Conservation (phyloP, 139 green algal species). For the Zygnema cylindricum region DNA sequence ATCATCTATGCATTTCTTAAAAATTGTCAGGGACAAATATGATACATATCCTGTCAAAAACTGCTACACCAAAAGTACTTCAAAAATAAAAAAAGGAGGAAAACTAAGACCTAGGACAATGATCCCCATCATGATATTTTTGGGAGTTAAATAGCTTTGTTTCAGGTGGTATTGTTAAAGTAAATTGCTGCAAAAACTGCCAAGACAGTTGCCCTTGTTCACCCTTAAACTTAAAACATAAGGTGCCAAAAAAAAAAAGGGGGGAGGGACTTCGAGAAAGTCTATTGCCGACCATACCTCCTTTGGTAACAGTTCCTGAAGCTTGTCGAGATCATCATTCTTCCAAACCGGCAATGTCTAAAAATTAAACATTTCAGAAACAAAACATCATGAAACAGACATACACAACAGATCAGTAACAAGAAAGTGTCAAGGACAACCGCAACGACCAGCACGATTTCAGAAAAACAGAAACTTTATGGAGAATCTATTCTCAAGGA, state of each 20-base stretch:
- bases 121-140: neutral
- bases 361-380: neutral
- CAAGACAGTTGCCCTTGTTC: too few relatives aligned
- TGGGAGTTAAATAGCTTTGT: neutral
- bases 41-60: too few relatives aligned
- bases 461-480: too few relatives aligned
- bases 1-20: too few relatives aligned
- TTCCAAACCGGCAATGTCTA: neutral
- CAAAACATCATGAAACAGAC: neutral
- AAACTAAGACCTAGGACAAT: too few relatives aligned
- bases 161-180: neutral
- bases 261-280: neutral
- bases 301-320: neutral
- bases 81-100: too few relatives aligned
- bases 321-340: neutral
- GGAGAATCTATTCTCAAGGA: neutral
- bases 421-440: too few relatives aligned
- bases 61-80: too few relatives aligned
- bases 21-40: too few relatives aligned
- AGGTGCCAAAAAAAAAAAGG: too few relatives aligned
- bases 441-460: neutral
- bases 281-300: neutral
- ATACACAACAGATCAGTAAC: too few relatives aligned
- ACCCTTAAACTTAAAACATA: neutral
- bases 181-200: neutral